Evolutionary conservation across 768 basidiomycete genomes (phyloP), one percentile per base, ranked within the genome.

Genomic region (Xerocomellus dryophilus): DNA sequence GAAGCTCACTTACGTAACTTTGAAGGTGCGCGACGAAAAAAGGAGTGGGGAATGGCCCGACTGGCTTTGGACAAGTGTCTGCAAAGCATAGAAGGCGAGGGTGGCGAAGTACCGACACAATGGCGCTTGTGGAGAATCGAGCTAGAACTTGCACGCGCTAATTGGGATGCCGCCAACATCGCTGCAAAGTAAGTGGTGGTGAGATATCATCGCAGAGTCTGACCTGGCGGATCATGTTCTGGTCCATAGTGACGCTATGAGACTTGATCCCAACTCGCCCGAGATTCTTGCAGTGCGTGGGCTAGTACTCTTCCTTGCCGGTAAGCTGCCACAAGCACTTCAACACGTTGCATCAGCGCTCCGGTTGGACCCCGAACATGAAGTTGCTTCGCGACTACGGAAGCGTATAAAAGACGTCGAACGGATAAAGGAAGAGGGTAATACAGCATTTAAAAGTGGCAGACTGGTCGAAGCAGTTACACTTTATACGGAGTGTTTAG

Each of bases 401-500:
- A 88, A 84, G 67, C 82, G 89, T 7, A 78, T 90, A n/a, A 88
- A 86, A 60, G 88, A 89, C 32, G 83, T 95, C 17, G 92, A 95
- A 56, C 75, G 82, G 53, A 66, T 88, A 40, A 94, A 94, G 64
- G 92, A 93, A 58, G 91, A 91, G 57, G 93, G 93, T 0, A 94
- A 95, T 59, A 63, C 69, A 1, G 78, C 82, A 2, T 95, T 94
- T 73, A 92, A 93, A 70, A 51, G 63, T 0, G 78, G 79, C 3
- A 76, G 75, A 52, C 70, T 83, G 32, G 62, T 77, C 27, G 85
- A 88, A 20, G 93, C 93, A 0, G 68, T 84, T 8, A 75, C 76
- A 0, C 84, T 80, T 61, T 95, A 95, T 63, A 75, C 76, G 5
- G 86, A 87, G 54, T 83, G 88, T 5, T 70, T 95, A 15, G 86